phyloP scores from a whole-genome alignment of 768 basidiomycete genomes.

The Paxillus ammoniavirescens region DNA sequence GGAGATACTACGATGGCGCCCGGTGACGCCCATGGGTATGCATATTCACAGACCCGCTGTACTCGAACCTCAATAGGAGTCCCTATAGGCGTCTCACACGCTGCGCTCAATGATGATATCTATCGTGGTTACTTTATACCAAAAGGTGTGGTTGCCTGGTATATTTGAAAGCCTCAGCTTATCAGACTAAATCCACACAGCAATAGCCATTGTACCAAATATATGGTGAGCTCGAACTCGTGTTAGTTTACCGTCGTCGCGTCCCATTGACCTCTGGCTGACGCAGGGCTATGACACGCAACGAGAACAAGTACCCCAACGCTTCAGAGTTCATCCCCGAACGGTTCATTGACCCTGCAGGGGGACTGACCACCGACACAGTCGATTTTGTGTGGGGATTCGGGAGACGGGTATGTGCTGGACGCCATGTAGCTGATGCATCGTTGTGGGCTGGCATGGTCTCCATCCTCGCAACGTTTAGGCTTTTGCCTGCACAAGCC shows the following conservation, averaged over 20 bases:
- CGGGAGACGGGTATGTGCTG: constrained; percentile 8
- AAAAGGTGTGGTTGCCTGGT: constrained; percentile 12
- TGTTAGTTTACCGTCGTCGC: constrained; percentile 9
- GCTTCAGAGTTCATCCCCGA: constrained; percentile 22
- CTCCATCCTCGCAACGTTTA: too few relatives aligned
- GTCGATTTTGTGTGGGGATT: constrained; percentile 21
- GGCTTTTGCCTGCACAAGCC: too few relatives aligned
- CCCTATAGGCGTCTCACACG: constrained; percentile 29
- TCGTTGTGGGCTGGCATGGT: too few relatives aligned
- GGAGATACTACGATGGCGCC: constrained; percentile 25
- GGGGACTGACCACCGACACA: constrained; percentile 17
- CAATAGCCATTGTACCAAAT: constrained; percentile 13
- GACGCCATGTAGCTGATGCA: too few relatives aligned
- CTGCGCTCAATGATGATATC: constrained; percentile 26
- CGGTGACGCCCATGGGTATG: constrained; percentile 22
- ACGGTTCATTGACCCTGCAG: constrained; percentile 15
- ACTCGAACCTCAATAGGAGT: neutral
- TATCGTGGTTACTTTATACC: constrained; percentile 34
- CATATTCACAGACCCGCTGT: neutral
- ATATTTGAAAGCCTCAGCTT: neutral
- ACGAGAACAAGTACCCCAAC: constrained; percentile 22
- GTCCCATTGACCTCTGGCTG: neutral
- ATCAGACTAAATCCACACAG: neutral
- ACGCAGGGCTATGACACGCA: constrained; percentile 26
- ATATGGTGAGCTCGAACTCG: constrained; percentile 8